Percentiles rank a stretch among this genome's conserved stretches.
These are phyloP conservation scores for Nakataea oryzae DNA, from an alignment of 2,329 filamentous ascomycete species.

Conservation along the genomic window DNA sequence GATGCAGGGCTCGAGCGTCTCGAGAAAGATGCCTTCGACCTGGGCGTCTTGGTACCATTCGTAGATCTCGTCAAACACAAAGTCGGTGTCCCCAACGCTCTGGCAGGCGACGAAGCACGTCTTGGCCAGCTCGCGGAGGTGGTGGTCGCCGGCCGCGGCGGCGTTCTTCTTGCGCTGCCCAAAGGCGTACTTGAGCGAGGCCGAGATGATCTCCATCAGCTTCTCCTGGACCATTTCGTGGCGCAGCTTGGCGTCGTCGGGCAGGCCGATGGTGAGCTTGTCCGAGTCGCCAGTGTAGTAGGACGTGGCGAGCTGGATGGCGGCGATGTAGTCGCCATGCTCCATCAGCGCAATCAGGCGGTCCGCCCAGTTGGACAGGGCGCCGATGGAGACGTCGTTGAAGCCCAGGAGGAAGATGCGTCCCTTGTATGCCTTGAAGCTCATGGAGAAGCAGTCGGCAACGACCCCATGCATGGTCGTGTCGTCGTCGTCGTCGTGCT, in stretches of 20 bases:
- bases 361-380: conserved; percentile 95
- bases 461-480: conserved; percentile 89
- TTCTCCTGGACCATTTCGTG: conserved; percentile 81
- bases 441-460: conserved; percentile 97
- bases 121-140: conserved; percentile 68
- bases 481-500: conserved; percentile 73
- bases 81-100: conserved; percentile 66
- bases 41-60: conserved; percentile 77
- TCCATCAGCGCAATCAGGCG: conserved; percentile 90
- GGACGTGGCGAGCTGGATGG: conserved; percentile 79
- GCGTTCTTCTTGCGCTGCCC: conserved; percentile 46
- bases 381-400: conserved; percentile 84
- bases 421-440: conserved; percentile 90
- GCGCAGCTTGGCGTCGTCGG: conserved; percentile 66
- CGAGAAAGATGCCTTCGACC: conserved; percentile 67
- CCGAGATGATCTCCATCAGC: conserved; percentile 84
- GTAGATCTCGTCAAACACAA: conserved; percentile 85
- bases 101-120: conserved; percentile 78
- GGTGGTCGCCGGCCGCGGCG: conserved; percentile 36
- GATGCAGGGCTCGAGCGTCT: conserved; percentile 81
- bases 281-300: conserved; percentile 91
- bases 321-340: conserved; percentile 86
- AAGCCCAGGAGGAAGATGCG: conserved; percentile 87
- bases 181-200: conserved; percentile 85
- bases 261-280: conserved; percentile 86